Conservation (phyloP, 345 rosid species). For the Hibiscus tridactylites region DNA sequence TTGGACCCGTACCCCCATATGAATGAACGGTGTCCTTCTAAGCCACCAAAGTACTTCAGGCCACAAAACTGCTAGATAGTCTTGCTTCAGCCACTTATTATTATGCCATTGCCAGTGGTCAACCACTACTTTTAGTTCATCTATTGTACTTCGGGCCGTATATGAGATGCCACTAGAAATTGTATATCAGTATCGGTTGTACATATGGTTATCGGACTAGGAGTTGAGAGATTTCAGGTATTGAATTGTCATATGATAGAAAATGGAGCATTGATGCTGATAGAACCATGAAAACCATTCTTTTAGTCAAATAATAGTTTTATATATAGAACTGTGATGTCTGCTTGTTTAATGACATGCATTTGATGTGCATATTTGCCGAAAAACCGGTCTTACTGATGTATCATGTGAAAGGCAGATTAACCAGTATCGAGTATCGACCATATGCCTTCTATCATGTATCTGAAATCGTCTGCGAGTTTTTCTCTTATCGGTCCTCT, state of each 20-base stretch:
- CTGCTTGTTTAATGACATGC: background rate
- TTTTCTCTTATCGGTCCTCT: too few relatives aligned
- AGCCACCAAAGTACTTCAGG: slow-evolving; percentile 77
- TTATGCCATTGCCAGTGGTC: background rate
- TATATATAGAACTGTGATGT: background rate
- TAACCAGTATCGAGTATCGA: too few relatives aligned
- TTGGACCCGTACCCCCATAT: slow-evolving; percentile 82
- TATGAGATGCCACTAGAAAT: slow-evolving; percentile 1
- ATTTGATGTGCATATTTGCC: background rate
- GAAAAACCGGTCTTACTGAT: background rate
- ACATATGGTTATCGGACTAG: slow-evolving; percentile 11
- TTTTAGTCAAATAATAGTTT: background rate
- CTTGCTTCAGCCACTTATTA: background rate
- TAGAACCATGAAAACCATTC: background rate
- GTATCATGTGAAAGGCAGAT: too few relatives aligned
- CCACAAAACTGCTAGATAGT: slow-evolving; percentile 50
- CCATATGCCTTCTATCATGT: too few relatives aligned
- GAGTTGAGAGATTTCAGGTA: background rate
- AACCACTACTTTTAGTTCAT: background rate
- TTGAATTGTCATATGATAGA: background rate
- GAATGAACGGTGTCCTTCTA: slow-evolving; percentile 55
- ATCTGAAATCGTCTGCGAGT: too few relatives aligned
- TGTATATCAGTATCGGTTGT: slow-evolving; percentile 1
- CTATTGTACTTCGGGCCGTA: background rate
- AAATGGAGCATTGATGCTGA: background rate